These are phyloP conservation scores for Clavariopsis aquatica DNA, from an alignment of 495 filamentous ascomycete species.

Conservation along the genomic window DNA sequence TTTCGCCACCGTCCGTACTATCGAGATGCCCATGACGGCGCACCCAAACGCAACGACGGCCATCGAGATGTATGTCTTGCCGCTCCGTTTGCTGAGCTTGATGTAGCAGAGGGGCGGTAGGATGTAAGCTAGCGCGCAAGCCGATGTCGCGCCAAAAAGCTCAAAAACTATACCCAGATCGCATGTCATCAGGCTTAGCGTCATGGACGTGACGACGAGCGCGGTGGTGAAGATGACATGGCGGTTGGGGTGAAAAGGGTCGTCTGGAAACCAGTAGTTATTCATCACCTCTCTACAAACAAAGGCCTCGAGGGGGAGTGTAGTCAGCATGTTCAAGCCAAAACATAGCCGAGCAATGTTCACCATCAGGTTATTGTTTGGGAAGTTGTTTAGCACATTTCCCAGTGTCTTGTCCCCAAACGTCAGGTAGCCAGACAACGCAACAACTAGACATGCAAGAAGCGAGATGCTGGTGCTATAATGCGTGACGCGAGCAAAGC, in stretches of 20 bases:
- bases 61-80: slow-evolving; percentile 29
- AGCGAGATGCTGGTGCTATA: slow-evolving; percentile 87
- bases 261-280: slow-evolving; percentile 83
- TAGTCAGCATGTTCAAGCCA: slow-evolving; percentile 97
- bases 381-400: slow-evolving; percentile 98
- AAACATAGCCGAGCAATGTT: slow-evolving; percentile 92
- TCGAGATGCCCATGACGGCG: slow-evolving; percentile 29
- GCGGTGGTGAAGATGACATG: slow-evolving; percentile 82
- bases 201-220: slow-evolving; percentile 78
- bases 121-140: slow-evolving; percentile 91
- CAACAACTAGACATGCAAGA: slow-evolving; percentile 85
- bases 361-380: slow-evolving; percentile 81
- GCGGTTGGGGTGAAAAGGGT: slow-evolving; percentile 77
- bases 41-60: slow-evolving; percentile 35
- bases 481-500: slow-evolving; percentile 89
- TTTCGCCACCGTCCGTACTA: slow-evolving; percentile 38
- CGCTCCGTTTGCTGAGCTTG: slow-evolving; percentile 67
- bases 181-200: slow-evolving; percentile 76
- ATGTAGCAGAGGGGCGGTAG: slow-evolving; percentile 93
- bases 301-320: slow-evolving; percentile 91
- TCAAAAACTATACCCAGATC: slow-evolving; percentile 94
- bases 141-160: slow-evolving; percentile 90
- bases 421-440: slow-evolving; percentile 82
- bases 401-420: slow-evolving; percentile 90
- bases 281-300: slow-evolving; percentile 96